Evolutionary conservation across 1,284 basidiomycete genomes (phyloP), one percentile per base, ranked within the genome.

Genomic region (Inonotus obliquus): DNA sequence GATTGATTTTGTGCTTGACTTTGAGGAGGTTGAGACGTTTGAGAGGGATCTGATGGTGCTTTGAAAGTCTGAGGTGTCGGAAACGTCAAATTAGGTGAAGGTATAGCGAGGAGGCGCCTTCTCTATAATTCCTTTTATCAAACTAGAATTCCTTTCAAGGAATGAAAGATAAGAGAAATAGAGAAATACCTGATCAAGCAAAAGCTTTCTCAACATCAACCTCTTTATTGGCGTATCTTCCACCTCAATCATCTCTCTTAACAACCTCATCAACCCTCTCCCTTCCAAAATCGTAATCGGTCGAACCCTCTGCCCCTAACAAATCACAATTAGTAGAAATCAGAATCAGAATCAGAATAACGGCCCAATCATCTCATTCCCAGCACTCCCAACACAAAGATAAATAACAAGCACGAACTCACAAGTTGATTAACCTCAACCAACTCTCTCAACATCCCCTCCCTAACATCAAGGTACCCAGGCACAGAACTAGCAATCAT

Each of bases 141-240:
- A 27, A 21, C 17, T 48, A 9, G 2, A 7, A 4, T 57, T 5
- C n/a, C n/a, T 27, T 25, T 13, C 3, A 14, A 6, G 1, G 4
- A 4, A 37, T 44, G 13, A 39, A 39, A 2, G n/a, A n/a, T n/a
- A 48, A 29, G 21, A 3, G 14, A 49, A 29, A n/a, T 32, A n/a
- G 19, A n/a, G n/a, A n/a, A n/a, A n/a, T 37, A 63, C 62, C 39
- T 54, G 57, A 4, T 57, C 59, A 19, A 63, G 59, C 64, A 78
- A 79, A 58, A 84, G 70, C 67, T 82, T 84, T 60, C 82, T 75
- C 45, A 76, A 57, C 11, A 73, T 65, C n/a, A 84, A 69, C 21
- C 72, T 70, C 48, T 79, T 75, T 0, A 68, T 63, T 27, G 70
- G 63, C 32, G 70, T 68, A 38, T 64, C 66, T 37, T 70, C 53